Conservation (phyloP, 2,329 filamentous ascomycete species). For the Diaporthe amygdali region DNA sequence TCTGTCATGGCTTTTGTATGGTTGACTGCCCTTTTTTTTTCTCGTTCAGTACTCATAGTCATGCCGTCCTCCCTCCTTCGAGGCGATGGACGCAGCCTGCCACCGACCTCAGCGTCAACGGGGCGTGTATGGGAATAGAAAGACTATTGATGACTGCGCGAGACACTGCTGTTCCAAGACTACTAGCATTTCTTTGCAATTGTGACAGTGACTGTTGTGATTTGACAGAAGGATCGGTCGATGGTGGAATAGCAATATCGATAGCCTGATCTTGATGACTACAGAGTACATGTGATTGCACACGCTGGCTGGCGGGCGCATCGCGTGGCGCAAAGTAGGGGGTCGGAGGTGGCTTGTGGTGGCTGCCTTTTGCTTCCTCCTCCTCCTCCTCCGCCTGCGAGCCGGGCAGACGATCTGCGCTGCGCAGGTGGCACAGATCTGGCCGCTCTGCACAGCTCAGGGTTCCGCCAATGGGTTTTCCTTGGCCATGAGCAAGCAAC, state of each 20-base stretch:
- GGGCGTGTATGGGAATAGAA: slow-evolving; percentile 3
- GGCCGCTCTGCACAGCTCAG: background rate
- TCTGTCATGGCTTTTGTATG: slow-evolving; percentile 19
- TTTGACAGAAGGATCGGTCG: too few species aligned
- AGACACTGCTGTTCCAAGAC: background rate
- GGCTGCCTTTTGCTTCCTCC: background rate
- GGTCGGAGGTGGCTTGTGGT: background rate
- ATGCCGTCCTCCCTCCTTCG: background rate
- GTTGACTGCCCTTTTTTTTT: background rate
- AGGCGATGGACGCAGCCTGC: slow-evolving; percentile 1
- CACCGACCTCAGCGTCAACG: background rate
- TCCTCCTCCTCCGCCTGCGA: background rate
- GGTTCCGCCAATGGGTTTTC: background rate
- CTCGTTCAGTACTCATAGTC: slow-evolving; percentile 15
- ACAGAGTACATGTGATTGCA: background rate
- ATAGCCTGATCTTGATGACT: too few species aligned
- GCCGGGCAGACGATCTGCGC: background rate
- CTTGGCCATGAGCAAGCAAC: background rate
- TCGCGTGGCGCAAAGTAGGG: background rate
- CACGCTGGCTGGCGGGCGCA: background rate
- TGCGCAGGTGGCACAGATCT: background rate
- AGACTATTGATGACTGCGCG: slow-evolving; percentile 12
- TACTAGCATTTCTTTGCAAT: background rate
- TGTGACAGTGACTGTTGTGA: background rate
- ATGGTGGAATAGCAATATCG: background rate